A percentile compares a stretch with the other conserved stretches of the same genome.
Evolutionary conservation across 768 basidiomycete genomes (phyloP).

Genomic region (Tylopilus vinaceipallidus): DNA sequence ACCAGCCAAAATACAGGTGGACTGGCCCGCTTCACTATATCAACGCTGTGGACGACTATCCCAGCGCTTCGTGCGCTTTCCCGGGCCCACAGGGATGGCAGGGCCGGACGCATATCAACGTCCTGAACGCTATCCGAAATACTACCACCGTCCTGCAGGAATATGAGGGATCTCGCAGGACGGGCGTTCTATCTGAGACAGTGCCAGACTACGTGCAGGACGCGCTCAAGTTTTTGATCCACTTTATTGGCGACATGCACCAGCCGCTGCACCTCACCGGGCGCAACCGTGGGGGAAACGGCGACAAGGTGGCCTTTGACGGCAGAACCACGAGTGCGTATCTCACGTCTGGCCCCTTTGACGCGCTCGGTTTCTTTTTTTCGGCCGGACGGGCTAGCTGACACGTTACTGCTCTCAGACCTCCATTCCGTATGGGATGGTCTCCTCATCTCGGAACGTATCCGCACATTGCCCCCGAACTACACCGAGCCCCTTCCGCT

Average conservation of each 20-base stretch:
- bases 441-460: slow-evolving; percentile 75
- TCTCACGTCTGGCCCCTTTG: background rate
- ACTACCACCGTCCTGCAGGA: slow-evolving; percentile 61
- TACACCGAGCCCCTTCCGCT: slow-evolving; percentile 76
- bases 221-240: slow-evolving; percentile 89
- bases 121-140: slow-evolving; percentile 78
- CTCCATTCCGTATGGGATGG: slow-evolving; percentile 89
- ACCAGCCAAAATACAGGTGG: slow-evolving; percentile 56
- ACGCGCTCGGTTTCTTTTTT: background rate
- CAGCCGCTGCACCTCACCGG: slow-evolving; percentile 91
- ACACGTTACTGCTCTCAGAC: no score
- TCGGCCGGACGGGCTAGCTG: background rate
- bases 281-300: slow-evolving; percentile 86
- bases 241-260: slow-evolving; percentile 93
- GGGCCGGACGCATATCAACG: slow-evolving; percentile 54
- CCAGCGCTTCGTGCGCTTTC: slow-evolving; percentile 71
- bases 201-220: slow-evolving; percentile 54
- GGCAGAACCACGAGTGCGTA: slow-evolving; percentile 66
- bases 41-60: slow-evolving; percentile 72
- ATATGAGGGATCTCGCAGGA: slow-evolving; percentile 34
- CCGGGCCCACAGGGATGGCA: slow-evolving; percentile 76
- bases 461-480: slow-evolving; percentile 70
- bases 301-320: slow-evolving; percentile 70
- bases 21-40: slow-evolving; percentile 76
- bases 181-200: background rate